phyloP scores from a whole-genome alignment of 176 grass and related monocot genomes.

The Zea luxurians region DNA sequence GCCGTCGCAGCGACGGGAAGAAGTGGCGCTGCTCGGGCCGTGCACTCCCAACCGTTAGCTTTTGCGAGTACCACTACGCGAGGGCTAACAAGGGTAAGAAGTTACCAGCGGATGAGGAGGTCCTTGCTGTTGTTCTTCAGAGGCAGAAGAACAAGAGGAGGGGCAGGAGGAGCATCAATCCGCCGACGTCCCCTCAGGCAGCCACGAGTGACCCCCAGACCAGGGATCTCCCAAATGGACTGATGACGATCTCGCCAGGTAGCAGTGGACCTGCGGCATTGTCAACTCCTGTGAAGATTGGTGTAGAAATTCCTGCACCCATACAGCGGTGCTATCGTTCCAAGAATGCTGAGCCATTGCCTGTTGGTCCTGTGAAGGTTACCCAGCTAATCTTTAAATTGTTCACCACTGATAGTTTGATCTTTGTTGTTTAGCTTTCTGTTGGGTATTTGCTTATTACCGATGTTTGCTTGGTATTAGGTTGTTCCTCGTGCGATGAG shows the following conservation, averaged over 20 bases:
- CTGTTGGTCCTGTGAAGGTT: slow-evolving; percentile 83
- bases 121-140: slow-evolving; percentile 50
- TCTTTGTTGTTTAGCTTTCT: slow-evolving; percentile 31
- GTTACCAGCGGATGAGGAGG: slow-evolving; percentile 49
- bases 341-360: slow-evolving; percentile 85
- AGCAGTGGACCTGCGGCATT: slow-evolving; percentile 35
- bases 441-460: background rate
- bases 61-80: slow-evolving; percentile 80
- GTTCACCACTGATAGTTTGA: slow-evolving; percentile 25
- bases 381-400: slow-evolving; percentile 33
- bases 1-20: slow-evolving; percentile 86
- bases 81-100: slow-evolving; percentile 63
- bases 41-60: slow-evolving; percentile 61
- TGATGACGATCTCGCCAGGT: slow-evolving; percentile 90
- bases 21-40: slow-evolving; percentile 79
- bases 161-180: slow-evolving; percentile 42
- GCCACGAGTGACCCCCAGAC: slow-evolving; percentile 45
- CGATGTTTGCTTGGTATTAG: slow-evolving; percentile 37
- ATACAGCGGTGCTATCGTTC: slow-evolving; percentile 69
- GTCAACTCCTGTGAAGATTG: slow-evolving; percentile 61
- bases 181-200: slow-evolving; percentile 21
- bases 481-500: slow-evolving; percentile 63
- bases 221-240: slow-evolving; percentile 84
- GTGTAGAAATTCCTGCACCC: slow-evolving; percentile 52
- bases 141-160: slow-evolving; percentile 51